These are phyloP conservation scores for Gloeopeniophorella convolvens DNA, from an alignment of 768 basidiomycete species.

Conservation along the genomic window DNA sequence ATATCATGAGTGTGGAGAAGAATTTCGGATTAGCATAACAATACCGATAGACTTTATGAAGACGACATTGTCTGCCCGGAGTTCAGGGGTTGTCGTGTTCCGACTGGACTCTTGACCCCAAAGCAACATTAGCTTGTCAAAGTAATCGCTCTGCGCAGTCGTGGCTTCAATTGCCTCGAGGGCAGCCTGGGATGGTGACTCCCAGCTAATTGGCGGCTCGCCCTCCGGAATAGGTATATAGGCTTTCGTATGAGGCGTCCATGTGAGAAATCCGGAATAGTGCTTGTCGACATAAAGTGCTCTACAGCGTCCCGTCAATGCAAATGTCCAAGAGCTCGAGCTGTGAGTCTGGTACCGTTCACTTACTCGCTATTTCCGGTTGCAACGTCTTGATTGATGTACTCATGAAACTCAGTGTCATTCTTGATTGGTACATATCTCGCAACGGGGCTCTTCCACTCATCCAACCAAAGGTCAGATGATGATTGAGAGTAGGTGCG, in stretches of 20 bases:
- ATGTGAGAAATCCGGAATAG: conserved; percentile 70
- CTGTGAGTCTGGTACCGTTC: background rate
- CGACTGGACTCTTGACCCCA: conserved; percentile 81
- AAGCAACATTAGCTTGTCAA: conserved; percentile 49
- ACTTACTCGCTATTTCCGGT: conserved; percentile 19
- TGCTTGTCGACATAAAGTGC: conserved; percentile 66
- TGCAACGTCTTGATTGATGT: conserved; percentile 28
- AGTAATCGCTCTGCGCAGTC: conserved; percentile 48
- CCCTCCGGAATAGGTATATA: conserved; percentile 40
- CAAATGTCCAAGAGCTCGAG: background rate
- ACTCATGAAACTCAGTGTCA: conserved; percentile 43
- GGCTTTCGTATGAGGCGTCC: conserved; percentile 58
- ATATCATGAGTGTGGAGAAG: conserved; percentile 9
- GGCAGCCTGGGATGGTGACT: conserved; percentile 41
- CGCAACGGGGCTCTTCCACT: conserved; percentile 61
- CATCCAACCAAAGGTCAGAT: conserved; percentile 67
- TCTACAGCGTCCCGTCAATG: conserved; percentile 21
- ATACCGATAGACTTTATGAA: conserved; percentile 47
- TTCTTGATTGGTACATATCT: conserved; percentile 40
- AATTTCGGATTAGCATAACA: conserved; percentile 13
- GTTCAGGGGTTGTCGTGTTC: conserved; percentile 42
- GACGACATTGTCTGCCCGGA: conserved; percentile 46
- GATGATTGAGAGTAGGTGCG: conserved; percentile 59
- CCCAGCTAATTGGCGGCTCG: conserved; percentile 44
- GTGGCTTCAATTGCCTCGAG: conserved; percentile 46